phyloP scores from a whole-genome alignment of 208 protist species.

The Jaenimonas drosophilae region DNA sequence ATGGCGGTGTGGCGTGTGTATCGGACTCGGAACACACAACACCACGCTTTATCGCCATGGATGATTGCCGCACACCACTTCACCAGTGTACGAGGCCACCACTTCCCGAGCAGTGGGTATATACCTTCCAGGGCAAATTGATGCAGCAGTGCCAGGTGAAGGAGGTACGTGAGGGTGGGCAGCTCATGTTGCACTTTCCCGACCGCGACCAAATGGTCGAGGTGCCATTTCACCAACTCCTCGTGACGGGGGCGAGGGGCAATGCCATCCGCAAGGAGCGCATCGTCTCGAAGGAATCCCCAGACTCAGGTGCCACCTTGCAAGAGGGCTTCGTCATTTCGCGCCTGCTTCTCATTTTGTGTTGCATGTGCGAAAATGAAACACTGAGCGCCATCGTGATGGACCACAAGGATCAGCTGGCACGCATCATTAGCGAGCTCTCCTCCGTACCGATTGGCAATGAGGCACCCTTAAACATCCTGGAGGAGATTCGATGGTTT shows the following conservation, averaged over 20 bases:
- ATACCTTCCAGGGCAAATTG: no score
- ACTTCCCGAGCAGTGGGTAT: no score
- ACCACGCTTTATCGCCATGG: slow-evolving; percentile 36
- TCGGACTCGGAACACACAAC: slow-evolving; percentile 8
- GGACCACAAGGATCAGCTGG: slow-evolving; percentile 27
- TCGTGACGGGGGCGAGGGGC: slow-evolving; percentile 2
- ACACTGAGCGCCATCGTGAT: slow-evolving; percentile 51
- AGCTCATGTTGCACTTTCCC: no score
- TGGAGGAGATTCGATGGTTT: slow-evolving; percentile 60
- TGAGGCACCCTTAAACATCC: slow-evolving; percentile 57
- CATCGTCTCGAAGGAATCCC: slow-evolving; percentile 1
- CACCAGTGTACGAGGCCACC: slow-evolving; percentile 16
- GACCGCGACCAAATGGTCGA: no score
- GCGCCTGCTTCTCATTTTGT: slow-evolving; percentile 72
- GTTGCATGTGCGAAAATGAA: slow-evolving; percentile 73
- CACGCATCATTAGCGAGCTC: slow-evolving; percentile 52
- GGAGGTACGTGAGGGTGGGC: no score
- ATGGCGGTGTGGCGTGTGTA: slow-evolving; percentile 33
- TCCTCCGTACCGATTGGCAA: slow-evolving; percentile 64
- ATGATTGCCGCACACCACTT: slow-evolving; percentile 75
- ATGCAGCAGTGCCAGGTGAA: no score
- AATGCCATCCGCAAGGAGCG: not conserved
- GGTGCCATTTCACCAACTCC: no score
- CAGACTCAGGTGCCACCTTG: slow-evolving; percentile 35
- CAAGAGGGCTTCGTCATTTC: slow-evolving; percentile 81